Base-by-base conservation (phyloP, 768 basidiomycete genomes). In the Xerocomellus intermedius region DNA sequence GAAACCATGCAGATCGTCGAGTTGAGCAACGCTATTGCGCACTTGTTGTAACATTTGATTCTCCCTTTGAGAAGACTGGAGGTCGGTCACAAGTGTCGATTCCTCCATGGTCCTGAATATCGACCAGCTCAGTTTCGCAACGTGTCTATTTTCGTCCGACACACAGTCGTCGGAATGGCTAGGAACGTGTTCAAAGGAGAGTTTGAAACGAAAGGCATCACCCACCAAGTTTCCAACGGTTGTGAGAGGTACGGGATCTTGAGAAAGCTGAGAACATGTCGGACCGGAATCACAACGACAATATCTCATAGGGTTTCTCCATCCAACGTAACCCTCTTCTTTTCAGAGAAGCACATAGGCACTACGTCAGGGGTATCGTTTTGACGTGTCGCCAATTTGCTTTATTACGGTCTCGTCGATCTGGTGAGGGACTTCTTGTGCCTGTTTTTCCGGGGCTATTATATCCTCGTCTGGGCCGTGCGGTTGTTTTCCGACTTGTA, bases 161-260 rank as follows among this genome's bases (percentile, higher is more conserved):
- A 62, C 94, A 97, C 7, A 98, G 74, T 12, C 95, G 82, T 17
- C 97, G 85, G 78, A 98, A 99, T 2, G 97, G 97, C 88, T 95
- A 21, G 42, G 33, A 45, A 39, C 21, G 24, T 46, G 6, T 39
- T 39, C 49, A 19, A 44, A 50, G 19, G 12, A 22, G 21, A 10
- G 19, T 17, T 13, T 32, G 8, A 42, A 4, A 28, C 12, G 9
- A 32, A 35, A 19, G 22, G 30, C 16, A 48, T 47, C 30, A 57
- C 49, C 42, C 67, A 93, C 94, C 68, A 98, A 71, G 65, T 99
- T 98, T 16, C 96, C 96, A 37, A 95, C 94, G 0, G 96, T 98
- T 1, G 96, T 98, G n/a, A 98, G 73, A 2, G 96, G 96, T 4
- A 85, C 85, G 7, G 87, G 76, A 67, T 87, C 81, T 82, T 44